These are phyloP conservation scores for Fraxinus quadrangulata DNA, from an alignment of 257 asterid species.

Conservation along the genomic window DNA sequence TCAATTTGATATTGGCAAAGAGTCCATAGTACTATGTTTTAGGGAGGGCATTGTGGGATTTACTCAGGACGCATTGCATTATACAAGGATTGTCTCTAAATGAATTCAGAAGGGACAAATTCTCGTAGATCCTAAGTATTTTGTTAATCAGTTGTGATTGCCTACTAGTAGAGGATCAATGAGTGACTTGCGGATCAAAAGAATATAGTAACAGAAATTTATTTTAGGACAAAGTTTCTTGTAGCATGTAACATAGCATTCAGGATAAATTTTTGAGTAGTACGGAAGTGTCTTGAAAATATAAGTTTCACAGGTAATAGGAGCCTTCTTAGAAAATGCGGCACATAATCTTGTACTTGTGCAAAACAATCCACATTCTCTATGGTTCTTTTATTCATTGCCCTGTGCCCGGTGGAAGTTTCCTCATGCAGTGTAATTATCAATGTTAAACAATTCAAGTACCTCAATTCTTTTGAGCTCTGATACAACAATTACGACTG, in stretches of 20 bases:
- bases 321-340: background rate
- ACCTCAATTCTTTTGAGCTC: background rate
- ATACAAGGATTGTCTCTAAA: background rate
- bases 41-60: background rate
- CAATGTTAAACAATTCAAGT: background rate
- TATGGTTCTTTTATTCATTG: background rate
- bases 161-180: background rate
- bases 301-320: too few species aligned
- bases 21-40: background rate
- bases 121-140: background rate
- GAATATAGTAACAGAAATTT: too few species aligned
- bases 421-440: background rate
- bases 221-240: too few species aligned
- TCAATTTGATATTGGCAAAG: background rate
- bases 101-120: background rate
- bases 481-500: background rate
- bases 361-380: background rate
- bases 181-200: background rate
- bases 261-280: too few species aligned
- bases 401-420: background rate
- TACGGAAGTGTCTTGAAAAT: too few species aligned
- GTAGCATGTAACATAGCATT: too few species aligned
- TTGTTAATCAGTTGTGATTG: background rate
- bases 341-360: background rate
- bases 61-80: background rate